Percentiles rank a stretch among this genome's conserved stretches.
These are phyloP conservation scores for Neonectria neomacrospora DNA, from an alignment of 2,329 filamentous ascomycete species.

Conservation along the genomic window DNA sequence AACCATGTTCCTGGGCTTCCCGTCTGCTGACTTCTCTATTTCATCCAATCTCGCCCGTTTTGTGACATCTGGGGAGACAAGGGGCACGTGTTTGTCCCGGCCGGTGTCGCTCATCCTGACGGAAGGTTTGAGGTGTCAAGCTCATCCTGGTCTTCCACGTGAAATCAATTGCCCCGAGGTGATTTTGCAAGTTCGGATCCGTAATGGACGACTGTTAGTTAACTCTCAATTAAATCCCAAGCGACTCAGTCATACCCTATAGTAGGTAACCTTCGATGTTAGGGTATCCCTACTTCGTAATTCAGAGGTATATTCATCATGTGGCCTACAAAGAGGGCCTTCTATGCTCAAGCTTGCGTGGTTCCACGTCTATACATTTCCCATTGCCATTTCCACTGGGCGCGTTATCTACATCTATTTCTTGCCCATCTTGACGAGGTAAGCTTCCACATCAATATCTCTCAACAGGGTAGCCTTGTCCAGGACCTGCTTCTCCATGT, in stretches of 20 bases:
- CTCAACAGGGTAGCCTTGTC: constrained; percentile 15
- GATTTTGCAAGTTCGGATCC: background rate
- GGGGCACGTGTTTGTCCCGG: background rate
- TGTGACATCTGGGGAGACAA: background rate
- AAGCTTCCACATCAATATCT: constrained; percentile 13
- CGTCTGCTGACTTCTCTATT: background rate
- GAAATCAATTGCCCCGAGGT: background rate
- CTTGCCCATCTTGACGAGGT: constrained; percentile 20
- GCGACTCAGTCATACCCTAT: too few species aligned
- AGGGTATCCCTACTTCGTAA: too few species aligned
- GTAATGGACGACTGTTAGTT: too few species aligned
- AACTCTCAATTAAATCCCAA: background rate
- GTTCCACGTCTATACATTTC: constrained; percentile 5
- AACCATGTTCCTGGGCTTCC: constrained; percentile 11
- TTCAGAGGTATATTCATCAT: constrained; percentile 4
- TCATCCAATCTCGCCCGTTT: background rate
- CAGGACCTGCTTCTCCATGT: constrained; percentile 18
- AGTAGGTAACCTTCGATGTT: too few species aligned
- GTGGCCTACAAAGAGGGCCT: background rate
- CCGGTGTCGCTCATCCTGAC: background rate
- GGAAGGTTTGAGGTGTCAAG: background rate
- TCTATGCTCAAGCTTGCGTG: constrained; percentile 11
- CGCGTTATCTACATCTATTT: constrained; percentile 1
- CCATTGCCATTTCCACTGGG: background rate
- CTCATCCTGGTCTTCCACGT: background rate